phyloP scores from a whole-genome alignment of 2,329 filamentous ascomycete genomes.

The Monilinia laxa region DNA sequence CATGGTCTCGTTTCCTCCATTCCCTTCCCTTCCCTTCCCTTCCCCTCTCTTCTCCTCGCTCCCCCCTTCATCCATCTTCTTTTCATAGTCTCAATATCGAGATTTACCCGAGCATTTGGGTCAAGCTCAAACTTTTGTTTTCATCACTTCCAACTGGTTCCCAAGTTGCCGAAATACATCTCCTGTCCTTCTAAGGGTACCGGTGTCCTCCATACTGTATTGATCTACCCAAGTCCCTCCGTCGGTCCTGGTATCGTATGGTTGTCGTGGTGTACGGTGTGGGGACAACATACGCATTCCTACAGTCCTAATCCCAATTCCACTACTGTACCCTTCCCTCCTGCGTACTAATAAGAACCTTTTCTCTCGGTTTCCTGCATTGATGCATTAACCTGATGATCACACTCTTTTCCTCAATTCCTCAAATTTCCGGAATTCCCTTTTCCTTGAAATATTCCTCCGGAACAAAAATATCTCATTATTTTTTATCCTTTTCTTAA shows the following conservation, averaged over 20 bases:
- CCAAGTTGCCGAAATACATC: not conserved
- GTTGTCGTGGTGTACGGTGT: not conserved
- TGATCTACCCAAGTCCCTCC: not conserved
- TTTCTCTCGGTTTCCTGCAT: too few species aligned
- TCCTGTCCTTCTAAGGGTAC: not conserved
- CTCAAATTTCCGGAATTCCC: not conserved
- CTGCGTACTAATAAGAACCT: too few species aligned
- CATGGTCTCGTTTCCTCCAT: too few species aligned
- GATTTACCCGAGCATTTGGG: constrained; percentile 16
- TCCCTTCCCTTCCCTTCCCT: not conserved
- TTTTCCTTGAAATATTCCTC: constrained; percentile 1
- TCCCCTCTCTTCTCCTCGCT: not conserved
- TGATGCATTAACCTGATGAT: too few species aligned
- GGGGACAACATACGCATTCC: constrained; percentile 9
- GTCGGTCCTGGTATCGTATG: not conserved
- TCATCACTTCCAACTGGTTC: constrained; percentile 16
- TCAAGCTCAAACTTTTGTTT: not conserved
- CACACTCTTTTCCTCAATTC: not conserved
- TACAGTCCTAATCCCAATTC: not conserved
- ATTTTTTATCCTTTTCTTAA: not conserved
- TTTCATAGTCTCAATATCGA: not conserved
- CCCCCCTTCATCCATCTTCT: not conserved
- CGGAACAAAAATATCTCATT: constrained; percentile 3
- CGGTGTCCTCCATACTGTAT: not conserved
- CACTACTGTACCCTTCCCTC: not conserved